Base-by-base conservation (phyloP, 371 early-diverging fungal species). In the Amoeboaphelidium occidentale region DNA sequence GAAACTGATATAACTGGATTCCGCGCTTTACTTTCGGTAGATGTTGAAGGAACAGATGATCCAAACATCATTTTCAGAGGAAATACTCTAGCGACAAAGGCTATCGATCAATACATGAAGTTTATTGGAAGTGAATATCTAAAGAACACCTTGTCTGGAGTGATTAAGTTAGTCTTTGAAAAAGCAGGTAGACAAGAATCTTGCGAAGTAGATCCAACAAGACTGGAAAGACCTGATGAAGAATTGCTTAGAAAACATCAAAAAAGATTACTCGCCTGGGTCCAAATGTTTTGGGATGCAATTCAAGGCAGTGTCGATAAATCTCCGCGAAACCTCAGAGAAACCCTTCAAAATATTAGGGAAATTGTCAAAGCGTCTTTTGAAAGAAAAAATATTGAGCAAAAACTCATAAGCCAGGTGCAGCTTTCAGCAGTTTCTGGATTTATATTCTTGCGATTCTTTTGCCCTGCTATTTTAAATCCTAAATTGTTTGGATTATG, bases 401-500 rank as follows among this genome's bases (percentile, higher is more conserved):
- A n/a, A n/a, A n/a, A n/a, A n/a, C n/a, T n/a, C n/a, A n/a, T n/a
- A n/a, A 32, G 17, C 17, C 39, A 32, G 39, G 39, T 32, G 39
- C 39, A 32, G 39, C 17, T 10, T 17, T 32, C 23, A 20, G 4
- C 44, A 44, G 44, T 44, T 4, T 20, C 44, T 48, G 25, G 43
- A 2, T 53, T 53, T 41, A 41, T 53, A 3, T 53, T 53, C 20
- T 23, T 53, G 2, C 23, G 53, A 14, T 50, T 53, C 39, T 49
- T 53, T 17, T 53, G 53, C 23, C 50, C 53, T 2, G 50, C 53
- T 2, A 49, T 51, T 21, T 32, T 51, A 23, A 45, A 48, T n/a
- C 52, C 52, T 17, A 47, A 51, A 42, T 20, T 51, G 1, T 51
- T 51, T 25, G 45, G 27, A 12, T 25, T 51, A 21, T 12, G 23